Percentiles rank a stretch among this genome's conserved stretches.
Evolutionary conservation across 2,329 filamentous ascomycete genomes (phyloP).

Genomic region (Dryadomyces sulphureus): DNA sequence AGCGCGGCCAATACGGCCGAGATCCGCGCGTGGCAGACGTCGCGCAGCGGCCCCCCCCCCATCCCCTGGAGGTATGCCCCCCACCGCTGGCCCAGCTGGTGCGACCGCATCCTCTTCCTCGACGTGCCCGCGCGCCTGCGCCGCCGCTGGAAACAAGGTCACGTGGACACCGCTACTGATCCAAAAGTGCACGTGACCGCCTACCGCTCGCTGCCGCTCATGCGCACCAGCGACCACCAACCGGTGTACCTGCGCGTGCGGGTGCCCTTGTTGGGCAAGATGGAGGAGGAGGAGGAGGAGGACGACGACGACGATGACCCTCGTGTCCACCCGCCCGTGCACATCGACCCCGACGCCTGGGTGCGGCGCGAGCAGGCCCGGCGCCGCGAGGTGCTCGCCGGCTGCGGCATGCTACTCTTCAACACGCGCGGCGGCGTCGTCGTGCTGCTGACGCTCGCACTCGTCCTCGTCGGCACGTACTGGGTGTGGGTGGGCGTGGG

Average conservation of each 20-base stretch:
- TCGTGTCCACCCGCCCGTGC: constrained; percentile 29
- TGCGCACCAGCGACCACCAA: constrained; percentile 77
- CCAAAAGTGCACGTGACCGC: constrained; percentile 33
- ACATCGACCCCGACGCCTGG: constrained; percentile 41
- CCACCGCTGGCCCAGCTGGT: constrained; percentile 86
- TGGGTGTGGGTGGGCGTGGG: constrained; percentile 18
- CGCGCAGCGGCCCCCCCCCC: constrained; percentile 11
- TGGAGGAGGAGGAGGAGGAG: neutral
- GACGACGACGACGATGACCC: constrained; percentile 18
- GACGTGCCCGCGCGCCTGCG: constrained; percentile 40
- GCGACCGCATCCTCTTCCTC: constrained; percentile 75
- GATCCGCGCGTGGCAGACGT: constrained; percentile 6
- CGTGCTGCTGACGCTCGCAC: constrained; percentile 26
- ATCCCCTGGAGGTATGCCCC: constrained; percentile 58
- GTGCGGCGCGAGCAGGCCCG: constrained; percentile 31
- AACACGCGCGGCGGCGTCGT: constrained; percentile 35
- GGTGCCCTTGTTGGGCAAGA: constrained; percentile 41
- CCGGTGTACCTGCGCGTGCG: constrained; percentile 59
- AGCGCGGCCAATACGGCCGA: constrained; percentile 18
- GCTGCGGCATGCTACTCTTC: constrained; percentile 40
- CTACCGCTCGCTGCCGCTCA: constrained; percentile 64
- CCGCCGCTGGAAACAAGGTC: constrained; percentile 7
- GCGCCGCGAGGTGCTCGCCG: constrained; percentile 30
- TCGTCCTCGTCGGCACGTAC: constrained; percentile 28
- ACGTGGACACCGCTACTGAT: no score